Evolutionary conservation across 805 yeast genomes (phyloP).

Genomic region (Zygotorulaspora sp.): DNA sequence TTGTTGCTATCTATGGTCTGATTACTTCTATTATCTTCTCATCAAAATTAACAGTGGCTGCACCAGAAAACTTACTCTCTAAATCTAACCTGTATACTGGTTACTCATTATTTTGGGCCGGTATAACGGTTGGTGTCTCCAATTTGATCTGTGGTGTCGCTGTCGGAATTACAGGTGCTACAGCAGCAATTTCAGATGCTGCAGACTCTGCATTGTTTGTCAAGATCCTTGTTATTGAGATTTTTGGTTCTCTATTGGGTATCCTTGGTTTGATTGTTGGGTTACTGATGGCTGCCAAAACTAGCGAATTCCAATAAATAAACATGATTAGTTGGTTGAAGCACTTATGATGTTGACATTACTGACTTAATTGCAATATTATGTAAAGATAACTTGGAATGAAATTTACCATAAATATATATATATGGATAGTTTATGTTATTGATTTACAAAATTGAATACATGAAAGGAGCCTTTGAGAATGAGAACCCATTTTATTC

Average conservation of each 20-base stretch:
- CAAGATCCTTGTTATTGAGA: conserved; percentile 92
- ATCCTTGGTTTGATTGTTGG: conserved; percentile 96
- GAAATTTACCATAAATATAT: conserved; percentile 2
- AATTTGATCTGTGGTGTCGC: conserved; percentile 95
- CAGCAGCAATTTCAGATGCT: conserved; percentile 98
- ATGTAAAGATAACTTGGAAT: not conserved
- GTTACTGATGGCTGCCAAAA: conserved; percentile 93
- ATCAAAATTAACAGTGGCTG: conserved; percentile 72
- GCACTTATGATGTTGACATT: conserved; percentile 1
- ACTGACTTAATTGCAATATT: not conserved
- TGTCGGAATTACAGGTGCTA: conserved; percentile 95
- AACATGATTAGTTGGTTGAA: too few species aligned
- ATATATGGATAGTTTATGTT: conserved; percentile 2
- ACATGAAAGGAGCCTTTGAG: conserved; percentile 1
- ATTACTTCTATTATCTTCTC: conserved; percentile 97
- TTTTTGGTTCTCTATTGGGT: conserved; percentile 94
- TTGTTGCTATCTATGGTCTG: conserved; percentile 95
- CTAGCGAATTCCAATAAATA: conserved; percentile 68
- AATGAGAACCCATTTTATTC: conserved; percentile 28
- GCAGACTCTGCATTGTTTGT: conserved; percentile 94
- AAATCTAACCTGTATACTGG: conserved; percentile 90
- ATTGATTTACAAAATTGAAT: not conserved
- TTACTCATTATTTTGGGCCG: conserved; percentile 96
- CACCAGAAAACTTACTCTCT: conserved; percentile 59
- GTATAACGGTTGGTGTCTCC: conserved; percentile 88